Evolutionary conservation across 2,329 filamentous ascomycete genomes (phyloP).

Genomic region (Fusarium drepaniforme): DNA sequence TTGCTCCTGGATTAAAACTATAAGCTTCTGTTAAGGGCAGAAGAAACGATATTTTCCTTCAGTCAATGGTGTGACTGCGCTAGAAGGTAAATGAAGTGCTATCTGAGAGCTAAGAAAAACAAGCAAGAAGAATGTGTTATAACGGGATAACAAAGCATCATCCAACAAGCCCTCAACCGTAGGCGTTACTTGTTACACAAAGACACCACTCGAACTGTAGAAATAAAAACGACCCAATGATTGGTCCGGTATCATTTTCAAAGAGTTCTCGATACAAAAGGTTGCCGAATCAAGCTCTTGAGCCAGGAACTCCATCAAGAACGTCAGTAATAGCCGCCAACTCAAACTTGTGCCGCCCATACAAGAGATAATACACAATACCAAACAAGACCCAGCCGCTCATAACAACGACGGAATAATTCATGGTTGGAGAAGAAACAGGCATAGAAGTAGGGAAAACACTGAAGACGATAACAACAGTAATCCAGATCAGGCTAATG

Average conservation of each 20-base stretch:
- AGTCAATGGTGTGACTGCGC: too few species aligned
- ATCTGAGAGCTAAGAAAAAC: neutral
- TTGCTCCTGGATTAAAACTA: too few species aligned
- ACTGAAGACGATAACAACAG: slow-evolving; percentile 58
- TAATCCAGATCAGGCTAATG: slow-evolving; percentile 57
- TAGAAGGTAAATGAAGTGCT: neutral
- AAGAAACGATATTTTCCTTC: too few species aligned
- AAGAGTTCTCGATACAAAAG: neutral
- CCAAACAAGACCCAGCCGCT: slow-evolving; percentile 54
- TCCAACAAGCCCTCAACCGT: neutral
- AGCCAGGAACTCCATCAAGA: neutral
- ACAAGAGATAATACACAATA: slow-evolving; percentile 46
- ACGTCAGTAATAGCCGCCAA: slow-evolving; percentile 30
- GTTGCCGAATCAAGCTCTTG: neutral
- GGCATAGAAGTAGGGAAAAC: slow-evolving; percentile 57
- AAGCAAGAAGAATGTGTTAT: neutral
- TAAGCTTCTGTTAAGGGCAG: too few species aligned
- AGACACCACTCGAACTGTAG: neutral
- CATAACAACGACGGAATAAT: slow-evolving; percentile 59
- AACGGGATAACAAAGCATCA: neutral
- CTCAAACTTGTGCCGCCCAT: slow-evolving; percentile 43
- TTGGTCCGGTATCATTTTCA: neutral
- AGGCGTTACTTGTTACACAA: neutral
- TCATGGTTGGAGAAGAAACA: slow-evolving; percentile 58
- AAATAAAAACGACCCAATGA: too few species aligned